Evolutionary conservation across 371 early-diverging fungal species (phyloP).

Genomic region (Dinochytrium kinnereticum): DNA sequence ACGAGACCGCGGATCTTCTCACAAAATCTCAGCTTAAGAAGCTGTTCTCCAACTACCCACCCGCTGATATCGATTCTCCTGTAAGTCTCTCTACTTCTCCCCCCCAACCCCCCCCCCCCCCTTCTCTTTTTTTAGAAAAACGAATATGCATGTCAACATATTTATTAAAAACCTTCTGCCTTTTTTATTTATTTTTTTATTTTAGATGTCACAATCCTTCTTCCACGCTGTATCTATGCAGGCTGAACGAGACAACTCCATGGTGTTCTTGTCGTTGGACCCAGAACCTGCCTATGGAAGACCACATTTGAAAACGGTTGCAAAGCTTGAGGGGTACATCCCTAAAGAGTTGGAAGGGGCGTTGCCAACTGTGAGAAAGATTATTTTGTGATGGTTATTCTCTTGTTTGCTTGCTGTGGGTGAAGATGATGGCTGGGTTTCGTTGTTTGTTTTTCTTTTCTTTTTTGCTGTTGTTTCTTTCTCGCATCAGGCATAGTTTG

Average conservation of each 20-base stretch:
- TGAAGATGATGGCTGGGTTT: too few relatives aligned
- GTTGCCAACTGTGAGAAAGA: neutral
- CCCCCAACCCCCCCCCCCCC: too few relatives aligned
- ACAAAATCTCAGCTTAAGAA: constrained; percentile 89
- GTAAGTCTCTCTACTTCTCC: constrained; percentile 13
- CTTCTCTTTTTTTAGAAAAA: too few relatives aligned
- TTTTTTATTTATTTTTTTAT: neutral
- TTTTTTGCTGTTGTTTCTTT: too few relatives aligned
- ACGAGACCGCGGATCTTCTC: constrained; percentile 87
- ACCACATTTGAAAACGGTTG: neutral
- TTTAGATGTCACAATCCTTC: constrained; percentile 76
- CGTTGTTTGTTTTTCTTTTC: too few relatives aligned
- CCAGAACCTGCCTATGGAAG: constrained; percentile 2
- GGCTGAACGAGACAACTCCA: constrained; percentile 65
- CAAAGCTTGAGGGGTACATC: neutral
- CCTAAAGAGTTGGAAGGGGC: neutral
- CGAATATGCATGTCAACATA: neutral
- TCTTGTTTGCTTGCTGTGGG: neutral
- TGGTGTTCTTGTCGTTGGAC: neutral
- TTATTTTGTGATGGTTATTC: neutral
- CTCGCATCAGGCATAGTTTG: too few relatives aligned
- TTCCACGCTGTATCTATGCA: constrained; percentile 77
- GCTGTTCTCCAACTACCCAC: constrained; percentile 66
- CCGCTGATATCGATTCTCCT: constrained; percentile 48
- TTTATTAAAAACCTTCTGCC: too few relatives aligned